Percentiles rank a stretch among this genome's conserved stretches.
These are phyloP conservation scores for Diaporthe amygdali DNA, from an alignment of 2,329 filamentous ascomycete genomes.

Conservation along the genomic window DNA sequence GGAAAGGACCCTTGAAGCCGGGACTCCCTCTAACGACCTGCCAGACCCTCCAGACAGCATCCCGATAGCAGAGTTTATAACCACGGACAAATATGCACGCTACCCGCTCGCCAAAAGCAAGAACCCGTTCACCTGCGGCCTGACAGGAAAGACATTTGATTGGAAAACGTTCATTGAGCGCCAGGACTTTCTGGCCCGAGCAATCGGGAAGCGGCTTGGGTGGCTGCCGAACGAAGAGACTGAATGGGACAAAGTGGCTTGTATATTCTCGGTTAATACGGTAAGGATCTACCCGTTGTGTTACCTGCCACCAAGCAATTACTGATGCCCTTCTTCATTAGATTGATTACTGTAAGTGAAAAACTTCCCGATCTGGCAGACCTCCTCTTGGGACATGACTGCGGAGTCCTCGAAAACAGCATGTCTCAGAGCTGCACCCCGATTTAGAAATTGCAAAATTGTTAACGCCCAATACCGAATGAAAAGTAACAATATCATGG, in stretches of 20 bases:
- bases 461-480: slow-evolving; percentile 17
- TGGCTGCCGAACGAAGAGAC: slow-evolving; percentile 73
- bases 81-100: slow-evolving; percentile 73
- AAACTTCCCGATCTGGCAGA: no score
- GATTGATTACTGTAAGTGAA: slow-evolving; percentile 6
- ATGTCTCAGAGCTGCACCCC: neutral
- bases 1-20: neutral
- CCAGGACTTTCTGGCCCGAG: slow-evolving; percentile 70
- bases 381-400: neutral
- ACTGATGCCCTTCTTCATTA: neutral
- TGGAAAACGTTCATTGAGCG: slow-evolving; percentile 67
- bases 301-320: neutral
- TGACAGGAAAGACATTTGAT: slow-evolving; percentile 72
- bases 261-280: slow-evolving; percentile 80
- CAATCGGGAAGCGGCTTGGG: slow-evolving; percentile 71
- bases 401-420: neutral
- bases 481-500: slow-evolving; percentile 68
- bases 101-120: slow-evolving; percentile 65
- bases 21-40: slow-evolving; percentile 16
- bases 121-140: slow-evolving; percentile 78
- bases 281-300: slow-evolving; percentile 46
- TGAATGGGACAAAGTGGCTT: slow-evolving; percentile 83
- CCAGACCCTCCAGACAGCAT: slow-evolving; percentile 73
- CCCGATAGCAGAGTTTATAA: slow-evolving; percentile 78
- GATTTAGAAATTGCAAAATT: neutral